These are phyloP conservation scores for Caloboletus firmus DNA, from an alignment of 1,284 basidiomycete genomes.

Conservation along the genomic window DNA sequence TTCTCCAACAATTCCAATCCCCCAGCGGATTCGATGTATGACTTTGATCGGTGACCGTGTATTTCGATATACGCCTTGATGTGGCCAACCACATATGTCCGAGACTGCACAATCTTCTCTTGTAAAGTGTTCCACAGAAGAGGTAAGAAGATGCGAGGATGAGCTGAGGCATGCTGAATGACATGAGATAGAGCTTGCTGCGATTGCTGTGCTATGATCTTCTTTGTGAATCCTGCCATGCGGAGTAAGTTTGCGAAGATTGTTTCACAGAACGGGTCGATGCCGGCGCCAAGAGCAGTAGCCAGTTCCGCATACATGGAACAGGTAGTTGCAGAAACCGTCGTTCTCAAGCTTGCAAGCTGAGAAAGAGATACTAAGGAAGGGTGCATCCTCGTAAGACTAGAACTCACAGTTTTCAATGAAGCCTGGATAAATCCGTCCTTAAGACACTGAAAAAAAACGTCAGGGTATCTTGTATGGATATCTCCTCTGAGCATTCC, in stretches of 20 bases:
- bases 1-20: slow-evolving; percentile 73
- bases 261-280: slow-evolving; percentile 79
- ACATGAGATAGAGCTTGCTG: slow-evolving; percentile 74
- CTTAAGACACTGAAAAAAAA: slow-evolving; percentile 76
- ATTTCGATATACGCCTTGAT: slow-evolving; percentile 72
- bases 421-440: slow-evolving; percentile 79
- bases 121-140: slow-evolving; percentile 73
- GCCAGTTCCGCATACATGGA: slow-evolving; percentile 79
- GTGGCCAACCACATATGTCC: slow-evolving; percentile 69
- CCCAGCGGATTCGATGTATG: slow-evolving; percentile 64
- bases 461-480: slow-evolving; percentile 69
- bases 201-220: slow-evolving; percentile 85
- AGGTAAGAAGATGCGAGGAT: slow-evolving; percentile 69
- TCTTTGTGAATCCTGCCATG: slow-evolving; percentile 96
- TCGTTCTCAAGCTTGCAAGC: slow-evolving; percentile 90
- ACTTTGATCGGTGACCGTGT: slow-evolving; percentile 64
- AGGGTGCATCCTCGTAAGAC: not conserved
- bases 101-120: slow-evolving; percentile 83
- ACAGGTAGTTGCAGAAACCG: slow-evolving; percentile 81
- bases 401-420: slow-evolving; percentile 73
- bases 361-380: slow-evolving; percentile 35
- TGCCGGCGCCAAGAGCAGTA: slow-evolving; percentile 59
- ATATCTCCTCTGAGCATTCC: slow-evolving; percentile 91
- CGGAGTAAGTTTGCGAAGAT: slow-evolving; percentile 76
- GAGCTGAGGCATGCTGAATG: slow-evolving; percentile 69